Evolutionary conservation across 805 yeast genomes (phyloP).

Genomic region (Henningerozyma blattae): DNA sequence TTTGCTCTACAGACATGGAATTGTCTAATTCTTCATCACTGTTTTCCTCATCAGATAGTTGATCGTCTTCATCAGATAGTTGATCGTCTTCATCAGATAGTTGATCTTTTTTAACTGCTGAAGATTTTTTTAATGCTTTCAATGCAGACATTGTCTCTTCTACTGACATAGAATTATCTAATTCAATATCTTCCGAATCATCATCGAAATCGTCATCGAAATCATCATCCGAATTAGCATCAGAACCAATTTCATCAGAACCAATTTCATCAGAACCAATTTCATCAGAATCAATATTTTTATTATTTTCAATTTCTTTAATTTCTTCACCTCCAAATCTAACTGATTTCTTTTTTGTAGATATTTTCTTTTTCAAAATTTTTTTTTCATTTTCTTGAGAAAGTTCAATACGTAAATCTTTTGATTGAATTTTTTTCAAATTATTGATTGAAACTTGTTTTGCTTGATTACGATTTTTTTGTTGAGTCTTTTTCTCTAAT

Average conservation of each 20-base stretch:
- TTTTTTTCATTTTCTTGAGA: conserved; percentile 10
- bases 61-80: conserved; percentile 33
- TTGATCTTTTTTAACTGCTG: conserved; percentile 31
- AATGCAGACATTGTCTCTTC: conserved; percentile 27
- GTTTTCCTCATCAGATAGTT: conserved; percentile 28
- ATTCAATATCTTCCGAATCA: conserved; percentile 11
- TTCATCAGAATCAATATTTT: conserved; percentile 16
- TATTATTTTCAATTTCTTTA: conserved; percentile 4
- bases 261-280: conserved; percentile 30
- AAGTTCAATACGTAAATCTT: conserved; percentile 12
- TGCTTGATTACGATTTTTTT: too few species aligned
- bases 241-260: conserved; percentile 32
- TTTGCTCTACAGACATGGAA: conserved; percentile 23
- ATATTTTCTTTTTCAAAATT: conserved; percentile 19
- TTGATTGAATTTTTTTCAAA: too few species aligned
- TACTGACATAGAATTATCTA: conserved; percentile 19
- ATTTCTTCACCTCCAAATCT: not conserved
- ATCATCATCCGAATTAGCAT: too few species aligned
- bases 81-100: conserved; percentile 33
- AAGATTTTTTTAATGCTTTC: conserved; percentile 15
- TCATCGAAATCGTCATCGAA: conserved; percentile 20
- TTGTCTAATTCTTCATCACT: conserved; percentile 23
- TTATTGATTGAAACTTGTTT: too few species aligned
- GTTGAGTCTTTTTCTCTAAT: conserved; percentile 32
- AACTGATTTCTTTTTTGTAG: conserved; percentile 2